phyloP scores from a whole-genome alignment of 2,329 filamentous ascomycete genomes.

The Xylaria sp. region DNA sequence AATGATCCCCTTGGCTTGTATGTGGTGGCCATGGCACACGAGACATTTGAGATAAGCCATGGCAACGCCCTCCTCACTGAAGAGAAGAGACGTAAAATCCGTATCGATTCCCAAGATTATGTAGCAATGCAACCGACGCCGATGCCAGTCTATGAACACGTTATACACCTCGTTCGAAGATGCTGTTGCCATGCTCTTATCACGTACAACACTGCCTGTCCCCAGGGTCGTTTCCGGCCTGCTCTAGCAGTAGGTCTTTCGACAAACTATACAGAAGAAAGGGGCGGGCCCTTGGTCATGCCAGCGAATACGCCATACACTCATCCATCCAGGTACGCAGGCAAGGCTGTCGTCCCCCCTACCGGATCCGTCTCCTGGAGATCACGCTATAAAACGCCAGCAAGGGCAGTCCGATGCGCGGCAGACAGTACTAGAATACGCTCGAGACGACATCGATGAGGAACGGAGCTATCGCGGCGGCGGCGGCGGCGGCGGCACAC shows the following conservation, averaged over 20 bases:
- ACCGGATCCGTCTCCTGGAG: background rate
- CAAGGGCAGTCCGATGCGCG: conserved; percentile 3
- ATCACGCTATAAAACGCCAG: background rate
- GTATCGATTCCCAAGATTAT: conserved; percentile 13
- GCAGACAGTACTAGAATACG: conserved; percentile 32
- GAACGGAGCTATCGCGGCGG: conserved; percentile 56
- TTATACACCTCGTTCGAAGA: conserved; percentile 12
- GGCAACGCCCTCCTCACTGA: background rate
- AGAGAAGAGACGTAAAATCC: conserved; percentile 8
- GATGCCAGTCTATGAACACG: conserved; percentile 11
- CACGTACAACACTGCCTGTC: background rate
- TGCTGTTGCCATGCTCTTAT: background rate
- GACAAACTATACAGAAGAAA: too few relatives aligned
- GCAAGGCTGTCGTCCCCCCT: too few relatives aligned
- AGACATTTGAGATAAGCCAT: conserved; percentile 1
- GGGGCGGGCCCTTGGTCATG: too few relatives aligned
- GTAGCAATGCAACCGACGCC: conserved; percentile 2
- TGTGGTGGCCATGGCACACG: background rate
- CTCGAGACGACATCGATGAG: conserved; percentile 56
- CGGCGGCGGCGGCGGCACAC: too few relatives aligned
- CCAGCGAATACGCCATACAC: too few relatives aligned
- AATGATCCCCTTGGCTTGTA: background rate
- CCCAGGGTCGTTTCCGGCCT: background rate
- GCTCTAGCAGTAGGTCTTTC: background rate
- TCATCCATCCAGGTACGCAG: too few relatives aligned